These are phyloP conservation scores for Candida germanica DNA, from an alignment of 805 yeast species.

Conservation along the genomic window DNA sequence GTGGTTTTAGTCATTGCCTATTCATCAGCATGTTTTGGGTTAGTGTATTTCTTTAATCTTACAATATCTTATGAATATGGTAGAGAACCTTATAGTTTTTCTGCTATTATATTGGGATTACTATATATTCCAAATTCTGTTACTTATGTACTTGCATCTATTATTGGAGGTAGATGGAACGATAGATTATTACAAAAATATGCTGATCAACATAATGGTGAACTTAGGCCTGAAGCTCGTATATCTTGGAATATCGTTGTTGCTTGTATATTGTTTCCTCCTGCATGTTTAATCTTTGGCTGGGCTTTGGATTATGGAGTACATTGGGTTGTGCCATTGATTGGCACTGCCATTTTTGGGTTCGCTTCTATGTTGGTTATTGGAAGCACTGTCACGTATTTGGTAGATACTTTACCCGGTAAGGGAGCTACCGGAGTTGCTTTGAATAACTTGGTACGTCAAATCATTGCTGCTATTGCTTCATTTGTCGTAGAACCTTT, in stretches of 20 bases:
- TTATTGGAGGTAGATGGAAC: slow-evolving; percentile 80
- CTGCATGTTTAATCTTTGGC: slow-evolving; percentile 70
- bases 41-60: slow-evolving; percentile 71
- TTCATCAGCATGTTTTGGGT: slow-evolving; percentile 70
- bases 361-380: slow-evolving; percentile 81
- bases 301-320: slow-evolving; percentile 70
- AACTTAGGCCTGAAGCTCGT: slow-evolving; percentile 71
- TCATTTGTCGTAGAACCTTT: slow-evolving; percentile 75
- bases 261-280: slow-evolving; percentile 62
- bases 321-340: slow-evolving; percentile 75
- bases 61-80: slow-evolving; percentile 64
- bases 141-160: slow-evolving; percentile 68
- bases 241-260: slow-evolving; percentile 68
- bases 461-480: slow-evolving; percentile 70
- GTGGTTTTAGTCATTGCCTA: slow-evolving; percentile 62
- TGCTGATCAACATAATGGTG: slow-evolving; percentile 59
- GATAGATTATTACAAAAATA: slow-evolving; percentile 55
- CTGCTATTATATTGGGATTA: slow-evolving; percentile 63
- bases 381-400: slow-evolving; percentile 75
- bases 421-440: slow-evolving; percentile 90
- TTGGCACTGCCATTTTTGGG: slow-evolving; percentile 81
- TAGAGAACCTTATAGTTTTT: slow-evolving; percentile 65
- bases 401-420: slow-evolving; percentile 83
- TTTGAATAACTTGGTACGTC: slow-evolving; percentile 70
- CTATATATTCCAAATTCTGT: slow-evolving; percentile 82